These are phyloP conservation scores for Mycena vitilis DNA, from an alignment of 768 basidiomycete genomes.

Conservation along the genomic window DNA sequence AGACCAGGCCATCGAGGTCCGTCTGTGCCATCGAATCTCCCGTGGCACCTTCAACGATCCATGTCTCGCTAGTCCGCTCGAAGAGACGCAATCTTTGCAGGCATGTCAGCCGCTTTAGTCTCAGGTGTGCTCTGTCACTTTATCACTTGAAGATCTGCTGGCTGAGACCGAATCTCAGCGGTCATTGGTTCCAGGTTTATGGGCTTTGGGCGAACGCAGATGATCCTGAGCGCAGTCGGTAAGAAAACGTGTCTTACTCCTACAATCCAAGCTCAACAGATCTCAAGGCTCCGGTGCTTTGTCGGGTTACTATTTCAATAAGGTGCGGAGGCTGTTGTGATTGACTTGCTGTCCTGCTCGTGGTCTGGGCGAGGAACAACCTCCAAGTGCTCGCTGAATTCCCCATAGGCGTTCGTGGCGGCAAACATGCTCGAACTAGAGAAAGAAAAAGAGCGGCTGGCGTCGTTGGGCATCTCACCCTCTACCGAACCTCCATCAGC, in stretches of 20 bases:
- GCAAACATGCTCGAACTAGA: conserved; percentile 28
- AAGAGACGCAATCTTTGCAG: conserved; percentile 32
- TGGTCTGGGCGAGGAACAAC: too few species aligned
- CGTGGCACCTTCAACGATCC: not conserved
- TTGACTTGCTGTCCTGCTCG: too few species aligned
- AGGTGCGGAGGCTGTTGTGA: conserved; percentile 7
- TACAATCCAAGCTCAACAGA: not conserved
- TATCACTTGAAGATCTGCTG: not conserved
- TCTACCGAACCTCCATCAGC: not conserved
- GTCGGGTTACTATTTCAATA: conserved; percentile 32
- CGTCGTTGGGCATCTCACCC: not conserved
- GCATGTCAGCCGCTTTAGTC: conserved; percentile 30
- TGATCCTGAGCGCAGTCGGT: conserved; percentile 30
- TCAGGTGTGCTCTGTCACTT: conserved; percentile 14
- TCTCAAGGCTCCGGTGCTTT: conserved; percentile 6
- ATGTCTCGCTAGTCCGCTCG: conserved; percentile 2
- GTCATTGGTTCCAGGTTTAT: conserved; percentile 34
- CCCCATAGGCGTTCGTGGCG: conserved; percentile 26
- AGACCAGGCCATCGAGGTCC: conserved; percentile 27
- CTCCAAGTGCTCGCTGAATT: too few species aligned
- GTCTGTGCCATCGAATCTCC: not conserved
- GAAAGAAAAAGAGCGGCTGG: conserved; percentile 26
- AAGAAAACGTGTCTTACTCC: not conserved
- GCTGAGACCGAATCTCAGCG: conserved; percentile 19
- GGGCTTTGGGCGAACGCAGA: conserved; percentile 29